phyloP scores from a whole-genome alignment of 2,329 filamentous ascomycete species.

The Colletotrichum sp. region DNA sequence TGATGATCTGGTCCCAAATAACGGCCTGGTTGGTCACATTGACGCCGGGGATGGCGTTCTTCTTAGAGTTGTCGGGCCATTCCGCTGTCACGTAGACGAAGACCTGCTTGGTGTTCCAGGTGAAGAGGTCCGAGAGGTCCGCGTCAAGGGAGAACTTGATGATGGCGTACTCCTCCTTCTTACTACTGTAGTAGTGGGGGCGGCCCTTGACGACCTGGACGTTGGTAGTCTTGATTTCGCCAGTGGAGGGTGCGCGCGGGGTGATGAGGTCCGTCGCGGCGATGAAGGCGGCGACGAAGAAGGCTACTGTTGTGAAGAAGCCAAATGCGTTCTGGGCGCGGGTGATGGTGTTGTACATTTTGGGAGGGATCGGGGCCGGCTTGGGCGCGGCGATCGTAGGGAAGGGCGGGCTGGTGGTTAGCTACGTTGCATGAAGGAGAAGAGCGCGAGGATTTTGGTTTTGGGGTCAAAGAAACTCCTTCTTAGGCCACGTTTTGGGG shows the following conservation, averaged over 20 bases:
- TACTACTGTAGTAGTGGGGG: conserved; percentile 93
- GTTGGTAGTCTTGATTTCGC: conserved; percentile 69
- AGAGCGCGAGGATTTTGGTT: not conserved
- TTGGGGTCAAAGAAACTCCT: too few relatives aligned
- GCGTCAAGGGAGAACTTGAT: conserved; percentile 93
- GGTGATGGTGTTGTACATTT: conserved; percentile 86
- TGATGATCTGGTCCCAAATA: conserved; percentile 96
- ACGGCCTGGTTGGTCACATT: conserved; percentile 72
- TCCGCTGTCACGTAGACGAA: conserved; percentile 95
- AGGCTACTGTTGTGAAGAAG: conserved; percentile 95
- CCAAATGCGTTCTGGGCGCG: conserved; percentile 93
- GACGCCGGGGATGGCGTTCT: conserved; percentile 28
- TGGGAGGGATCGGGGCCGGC: conserved; percentile 28
- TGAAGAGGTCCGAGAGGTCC: conserved; percentile 91
- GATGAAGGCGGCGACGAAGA: conserved; percentile 78
- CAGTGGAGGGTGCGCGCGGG: conserved; percentile 69
- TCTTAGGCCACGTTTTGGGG: too few relatives aligned
- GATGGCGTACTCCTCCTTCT: conserved; percentile 94
- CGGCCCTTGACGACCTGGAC: conserved; percentile 89
- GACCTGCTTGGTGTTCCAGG: conserved; percentile 98
- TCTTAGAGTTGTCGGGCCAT: conserved; percentile 50
- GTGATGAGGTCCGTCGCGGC: conserved; percentile 78
- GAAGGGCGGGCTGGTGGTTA: not conserved
- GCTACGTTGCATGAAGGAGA: not conserved
- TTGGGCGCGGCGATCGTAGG: not conserved